These are phyloP conservation scores for Eimeria falciformis DNA, from an alignment of 169 alveolate genomes.

Conservation along the genomic window DNA sequence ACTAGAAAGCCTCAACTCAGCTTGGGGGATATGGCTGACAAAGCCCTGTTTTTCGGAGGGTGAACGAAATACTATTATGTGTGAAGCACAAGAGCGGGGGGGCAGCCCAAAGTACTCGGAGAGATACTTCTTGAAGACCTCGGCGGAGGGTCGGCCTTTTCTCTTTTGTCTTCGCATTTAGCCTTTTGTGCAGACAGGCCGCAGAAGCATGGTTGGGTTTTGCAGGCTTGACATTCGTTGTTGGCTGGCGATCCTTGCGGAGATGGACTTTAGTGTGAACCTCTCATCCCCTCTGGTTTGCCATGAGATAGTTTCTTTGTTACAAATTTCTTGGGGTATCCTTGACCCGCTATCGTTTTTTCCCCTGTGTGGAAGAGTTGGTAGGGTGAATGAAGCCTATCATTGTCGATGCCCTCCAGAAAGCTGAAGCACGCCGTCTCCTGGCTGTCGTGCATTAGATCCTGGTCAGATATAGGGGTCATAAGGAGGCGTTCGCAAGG, in stretches of 20 bases:
- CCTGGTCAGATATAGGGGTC: too few relatives aligned
- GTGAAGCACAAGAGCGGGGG: not conserved
- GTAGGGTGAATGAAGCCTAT: too few relatives aligned
- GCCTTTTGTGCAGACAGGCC: not conserved
- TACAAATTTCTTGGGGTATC: conserved; percentile 1
- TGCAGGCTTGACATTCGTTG: not conserved
- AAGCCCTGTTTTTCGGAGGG: too few relatives aligned
- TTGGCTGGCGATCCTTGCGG: not conserved
- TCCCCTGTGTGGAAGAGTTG: too few relatives aligned
- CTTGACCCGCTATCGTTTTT: too few relatives aligned
- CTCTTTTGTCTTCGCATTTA: not conserved
- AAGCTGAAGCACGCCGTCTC: too few relatives aligned
- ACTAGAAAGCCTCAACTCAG: too few relatives aligned
- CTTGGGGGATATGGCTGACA: too few relatives aligned
- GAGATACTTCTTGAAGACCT: not conserved
- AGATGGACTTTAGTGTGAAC: not conserved
- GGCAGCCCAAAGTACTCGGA: not conserved
- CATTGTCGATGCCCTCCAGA: too few relatives aligned
- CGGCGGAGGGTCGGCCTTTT: not conserved
- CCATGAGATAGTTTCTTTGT: not conserved
- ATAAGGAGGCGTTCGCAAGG: too few relatives aligned
- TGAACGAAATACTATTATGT: too few relatives aligned
- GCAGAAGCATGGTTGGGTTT: not conserved
- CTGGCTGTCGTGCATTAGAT: too few relatives aligned
- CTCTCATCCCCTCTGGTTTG: not conserved